Conservation (phyloP, 1,139 yeast genomes). For the Maudiozyma humilis region DNA sequence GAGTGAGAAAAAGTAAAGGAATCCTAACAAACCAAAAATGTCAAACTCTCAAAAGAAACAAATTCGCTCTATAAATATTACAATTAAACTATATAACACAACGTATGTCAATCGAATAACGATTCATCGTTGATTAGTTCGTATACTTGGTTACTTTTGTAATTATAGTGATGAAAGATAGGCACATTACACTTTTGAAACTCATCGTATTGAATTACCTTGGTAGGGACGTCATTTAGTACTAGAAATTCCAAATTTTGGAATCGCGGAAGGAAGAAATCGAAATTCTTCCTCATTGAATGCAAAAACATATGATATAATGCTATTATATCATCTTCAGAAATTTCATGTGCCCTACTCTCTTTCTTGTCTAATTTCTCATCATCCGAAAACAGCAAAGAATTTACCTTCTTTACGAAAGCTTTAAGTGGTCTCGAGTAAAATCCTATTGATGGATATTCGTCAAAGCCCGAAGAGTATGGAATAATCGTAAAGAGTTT, state of each 20-base stretch:
- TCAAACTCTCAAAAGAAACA: no score
- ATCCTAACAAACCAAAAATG: background rate
- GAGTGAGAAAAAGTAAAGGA: no score
- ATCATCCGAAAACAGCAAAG: slow-evolving; percentile 10
- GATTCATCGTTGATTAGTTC: slow-evolving; percentile 26
- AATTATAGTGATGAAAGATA: slow-evolving; percentile 18
- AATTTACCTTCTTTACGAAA: slow-evolving; percentile 17
- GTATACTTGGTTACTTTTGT: slow-evolving; percentile 26
- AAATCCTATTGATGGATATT: slow-evolving; percentile 24
- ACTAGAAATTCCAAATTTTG: slow-evolving; percentile 20
- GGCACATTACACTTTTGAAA: slow-evolving; percentile 27
- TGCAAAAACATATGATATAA: slow-evolving; percentile 26
- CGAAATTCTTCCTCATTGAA: slow-evolving; percentile 24
- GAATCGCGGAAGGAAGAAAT: slow-evolving; percentile 21
- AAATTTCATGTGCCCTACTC: slow-evolving; percentile 6
- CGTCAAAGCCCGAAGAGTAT: slow-evolving; percentile 20
- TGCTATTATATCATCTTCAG: slow-evolving; percentile 17
- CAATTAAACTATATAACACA: background rate
- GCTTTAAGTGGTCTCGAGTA: slow-evolving; percentile 18
- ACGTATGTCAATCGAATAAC: slow-evolving; percentile 16
- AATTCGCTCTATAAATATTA: no score
- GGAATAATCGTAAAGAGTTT: slow-evolving; percentile 27
- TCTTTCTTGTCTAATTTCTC: background rate
- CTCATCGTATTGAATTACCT: slow-evolving; percentile 20
- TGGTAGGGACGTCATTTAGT: slow-evolving; percentile 28